Conservation (phyloP, 306 rosid genomes). For the Herpetospermum pedunculosum region DNA sequence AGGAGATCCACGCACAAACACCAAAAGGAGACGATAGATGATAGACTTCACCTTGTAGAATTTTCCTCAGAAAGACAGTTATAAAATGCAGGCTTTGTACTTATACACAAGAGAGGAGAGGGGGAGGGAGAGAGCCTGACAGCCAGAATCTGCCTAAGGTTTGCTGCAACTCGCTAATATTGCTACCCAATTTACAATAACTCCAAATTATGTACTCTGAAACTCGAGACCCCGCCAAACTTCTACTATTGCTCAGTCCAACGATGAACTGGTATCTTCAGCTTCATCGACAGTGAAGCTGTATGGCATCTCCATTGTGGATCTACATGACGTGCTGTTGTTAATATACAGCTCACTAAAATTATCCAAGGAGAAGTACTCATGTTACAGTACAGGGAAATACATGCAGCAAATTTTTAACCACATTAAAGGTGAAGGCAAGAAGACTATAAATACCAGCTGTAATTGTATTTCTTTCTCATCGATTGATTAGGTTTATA, state of each 20-base stretch:
- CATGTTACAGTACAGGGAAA: background rate
- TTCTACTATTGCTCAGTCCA: conserved; percentile 32
- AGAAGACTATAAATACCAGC: background rate
- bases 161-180: conserved; percentile 7
- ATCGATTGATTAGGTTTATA: background rate
- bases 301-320: conserved; percentile 49
- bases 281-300: conserved; percentile 87
- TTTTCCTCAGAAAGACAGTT: background rate
- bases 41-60: background rate
- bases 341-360: conserved; percentile 9
- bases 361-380: background rate
- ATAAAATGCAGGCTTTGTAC: conserved; percentile 1
- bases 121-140: background rate
- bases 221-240: conserved; percentile 15
- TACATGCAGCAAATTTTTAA: background rate
- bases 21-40: background rate
- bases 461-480: background rate
- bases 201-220: conserved; percentile 34
- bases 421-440: background rate
- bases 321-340: conserved; percentile 33
- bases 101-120: background rate
- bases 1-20: background rate
- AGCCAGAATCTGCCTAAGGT: conserved; percentile 9
- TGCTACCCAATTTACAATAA: conserved; percentile 10
- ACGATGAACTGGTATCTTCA: conserved; percentile 64